Evolutionary conservation across 257 asterid species (phyloP).

Genomic region (Dorcoceras hygrometricum): DNA sequence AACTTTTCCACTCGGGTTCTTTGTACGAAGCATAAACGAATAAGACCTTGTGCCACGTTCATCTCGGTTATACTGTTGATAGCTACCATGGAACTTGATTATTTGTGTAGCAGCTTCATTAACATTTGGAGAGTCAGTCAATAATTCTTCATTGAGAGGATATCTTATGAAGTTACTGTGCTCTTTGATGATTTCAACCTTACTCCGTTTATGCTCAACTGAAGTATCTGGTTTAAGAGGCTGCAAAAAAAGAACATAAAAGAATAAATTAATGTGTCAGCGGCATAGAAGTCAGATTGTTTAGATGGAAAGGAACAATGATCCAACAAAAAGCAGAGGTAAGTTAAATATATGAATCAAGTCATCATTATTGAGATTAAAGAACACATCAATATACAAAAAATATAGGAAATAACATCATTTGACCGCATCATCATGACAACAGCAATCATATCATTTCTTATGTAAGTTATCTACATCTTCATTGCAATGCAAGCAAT

Average conservation of each 20-base stretch:
- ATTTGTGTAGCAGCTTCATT: constrained; percentile 87
- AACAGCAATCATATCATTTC: no score
- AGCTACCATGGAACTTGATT: constrained; percentile 99
- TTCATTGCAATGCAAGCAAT: not conserved
- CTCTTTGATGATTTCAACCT: constrained; percentile 92
- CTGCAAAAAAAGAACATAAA: constrained; percentile 38
- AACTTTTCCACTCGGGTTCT: constrained; percentile 96
- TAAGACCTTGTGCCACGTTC: constrained; percentile 81
- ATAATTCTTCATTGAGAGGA: constrained; percentile 88
- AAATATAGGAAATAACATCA: not conserved
- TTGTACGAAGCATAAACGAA: constrained; percentile 94
- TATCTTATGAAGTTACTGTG: constrained; percentile 86
- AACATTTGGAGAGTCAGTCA: constrained; percentile 70
- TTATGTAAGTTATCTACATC: no score
- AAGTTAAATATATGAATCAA: not conserved
- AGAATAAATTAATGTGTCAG: constrained; percentile 7
- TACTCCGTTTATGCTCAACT: constrained; percentile 74
- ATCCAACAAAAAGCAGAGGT: not conserved
- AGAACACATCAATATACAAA: not conserved
- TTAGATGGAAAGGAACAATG: not conserved
- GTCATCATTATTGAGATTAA: no score
- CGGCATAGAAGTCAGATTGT: not conserved
- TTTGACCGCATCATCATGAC: not conserved
- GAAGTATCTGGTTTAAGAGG: constrained; percentile 68
- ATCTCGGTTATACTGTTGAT: constrained; percentile 89